Evolutionary conservation across 2,329 filamentous ascomycete genomes (phyloP).

Genomic region (Kalmusia sp.): DNA sequence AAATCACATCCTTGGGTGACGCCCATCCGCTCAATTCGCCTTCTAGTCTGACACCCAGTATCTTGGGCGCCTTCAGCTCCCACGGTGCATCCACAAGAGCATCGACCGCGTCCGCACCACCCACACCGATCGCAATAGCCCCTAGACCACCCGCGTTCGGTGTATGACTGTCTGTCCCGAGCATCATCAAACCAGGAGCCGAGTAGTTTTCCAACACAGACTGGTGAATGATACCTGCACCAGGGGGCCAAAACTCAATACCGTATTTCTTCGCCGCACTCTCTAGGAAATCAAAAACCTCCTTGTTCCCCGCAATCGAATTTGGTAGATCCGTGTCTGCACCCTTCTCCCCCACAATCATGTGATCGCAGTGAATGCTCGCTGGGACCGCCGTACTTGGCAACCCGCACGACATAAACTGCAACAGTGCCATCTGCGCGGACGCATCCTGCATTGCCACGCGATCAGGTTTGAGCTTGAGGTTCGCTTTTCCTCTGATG

Average conservation of each 20-base stretch:
- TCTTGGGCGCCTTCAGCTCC: constrained; percentile 94
- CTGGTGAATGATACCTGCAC: constrained; percentile 73
- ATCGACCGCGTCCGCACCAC: constrained; percentile 96
- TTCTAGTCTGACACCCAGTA: constrained; percentile 83
- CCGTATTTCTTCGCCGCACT: constrained; percentile 68
- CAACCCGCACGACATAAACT: constrained; percentile 97
- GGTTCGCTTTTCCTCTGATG: constrained; percentile 86
- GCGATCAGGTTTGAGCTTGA: constrained; percentile 96
- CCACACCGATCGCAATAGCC: constrained; percentile 94
- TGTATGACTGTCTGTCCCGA: constrained; percentile 96
- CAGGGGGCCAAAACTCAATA: constrained; percentile 53
- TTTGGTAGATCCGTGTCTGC: constrained; percentile 84
- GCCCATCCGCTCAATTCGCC: constrained; percentile 90
- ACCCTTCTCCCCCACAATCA: constrained; percentile 95
- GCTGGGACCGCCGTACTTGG: constrained; percentile 90
- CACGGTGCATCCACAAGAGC: constrained; percentile 95
- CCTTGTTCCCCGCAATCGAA: constrained; percentile 90
- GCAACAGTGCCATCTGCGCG: constrained; percentile 95
- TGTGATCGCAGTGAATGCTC: constrained; percentile 98
- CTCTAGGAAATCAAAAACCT: constrained; percentile 97
- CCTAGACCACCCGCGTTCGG: constrained; percentile 96
- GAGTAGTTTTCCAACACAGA: constrained; percentile 98
- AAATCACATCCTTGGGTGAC: constrained; percentile 93
- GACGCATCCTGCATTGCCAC: constrained; percentile 99
- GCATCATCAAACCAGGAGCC: constrained; percentile 97